These are phyloP conservation scores for Fonsecaea pugnacius DNA, from an alignment of 2,329 filamentous ascomycete species.

Conservation along the genomic window DNA sequence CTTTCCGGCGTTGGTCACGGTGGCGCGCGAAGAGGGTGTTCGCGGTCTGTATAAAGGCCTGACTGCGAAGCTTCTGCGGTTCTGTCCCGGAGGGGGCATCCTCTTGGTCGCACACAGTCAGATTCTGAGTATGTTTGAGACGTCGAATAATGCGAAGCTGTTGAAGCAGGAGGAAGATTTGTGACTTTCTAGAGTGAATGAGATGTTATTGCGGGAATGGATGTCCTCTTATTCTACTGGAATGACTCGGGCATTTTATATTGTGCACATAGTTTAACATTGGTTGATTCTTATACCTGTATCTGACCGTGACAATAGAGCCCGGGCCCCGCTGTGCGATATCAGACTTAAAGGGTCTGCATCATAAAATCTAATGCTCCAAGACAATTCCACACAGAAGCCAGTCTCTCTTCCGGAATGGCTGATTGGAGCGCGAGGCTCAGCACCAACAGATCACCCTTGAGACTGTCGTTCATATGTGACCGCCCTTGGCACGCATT, in stretches of 20 bases:
- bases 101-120: not conserved
- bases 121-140: not conserved
- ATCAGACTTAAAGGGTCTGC: too few species aligned
- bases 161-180: not conserved
- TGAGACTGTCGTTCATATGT: not conserved
- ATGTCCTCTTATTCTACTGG: not conserved
- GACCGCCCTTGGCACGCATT: slow-evolving; percentile 43
- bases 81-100: not conserved
- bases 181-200: not conserved
- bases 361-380: too few species aligned
- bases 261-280: too few species aligned
- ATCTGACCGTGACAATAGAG: too few species aligned
- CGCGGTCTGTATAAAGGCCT: not conserved
- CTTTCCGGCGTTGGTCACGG: not conserved
- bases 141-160: not conserved
- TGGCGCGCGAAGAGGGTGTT: not conserved
- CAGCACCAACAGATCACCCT: not conserved
- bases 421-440: too few species aligned
- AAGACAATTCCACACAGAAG: too few species aligned
- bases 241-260: too few species aligned
- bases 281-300: too few species aligned
- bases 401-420: too few species aligned
- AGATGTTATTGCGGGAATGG: not conserved
- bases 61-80: not conserved
- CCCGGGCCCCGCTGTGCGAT: too few species aligned